These are phyloP conservation scores for Verticillium longisporum DNA, from an alignment of 2,329 filamentous ascomycete genomes.

Conservation along the genomic window DNA sequence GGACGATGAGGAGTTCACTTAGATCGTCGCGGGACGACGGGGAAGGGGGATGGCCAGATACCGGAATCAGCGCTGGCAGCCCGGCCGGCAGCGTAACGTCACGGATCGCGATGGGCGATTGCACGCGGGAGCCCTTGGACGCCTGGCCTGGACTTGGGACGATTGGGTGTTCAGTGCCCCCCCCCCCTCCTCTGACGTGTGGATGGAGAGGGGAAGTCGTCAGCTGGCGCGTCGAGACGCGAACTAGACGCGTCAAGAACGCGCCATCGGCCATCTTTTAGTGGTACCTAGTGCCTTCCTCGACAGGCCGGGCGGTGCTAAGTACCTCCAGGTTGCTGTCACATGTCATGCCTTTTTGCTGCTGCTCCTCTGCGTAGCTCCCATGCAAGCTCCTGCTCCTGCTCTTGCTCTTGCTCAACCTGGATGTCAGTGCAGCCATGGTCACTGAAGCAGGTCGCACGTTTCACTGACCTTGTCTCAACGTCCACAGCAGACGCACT, in stretches of 20 bases:
- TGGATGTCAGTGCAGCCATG: not conserved
- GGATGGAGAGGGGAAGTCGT: not conserved
- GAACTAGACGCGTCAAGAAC: not conserved
- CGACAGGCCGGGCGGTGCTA: not conserved
- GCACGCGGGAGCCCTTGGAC: not conserved
- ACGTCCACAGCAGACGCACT: not conserved
- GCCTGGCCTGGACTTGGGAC: not conserved
- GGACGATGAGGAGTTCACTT: not conserved
- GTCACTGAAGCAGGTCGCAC: not conserved
- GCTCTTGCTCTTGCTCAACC: not conserved
- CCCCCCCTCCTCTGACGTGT: not conserved
- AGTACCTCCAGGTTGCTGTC: not conserved
- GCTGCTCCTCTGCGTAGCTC: no score
- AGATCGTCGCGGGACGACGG: not conserved
- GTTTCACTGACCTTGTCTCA: not conserved
- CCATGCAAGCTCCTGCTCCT: not conserved
- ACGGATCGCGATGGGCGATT: not conserved
- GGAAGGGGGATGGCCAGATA: not conserved
- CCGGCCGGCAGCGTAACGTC: not conserved
- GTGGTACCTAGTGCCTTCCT: not conserved
- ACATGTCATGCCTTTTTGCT: not conserved
- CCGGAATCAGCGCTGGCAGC: not conserved
- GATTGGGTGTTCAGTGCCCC: not conserved
- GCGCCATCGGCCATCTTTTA: not conserved
- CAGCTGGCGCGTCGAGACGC: not conserved